These are phyloP conservation scores for Agastache rugosa DNA, from an alignment of 257 asterid genomes.

Conservation along the genomic window DNA sequence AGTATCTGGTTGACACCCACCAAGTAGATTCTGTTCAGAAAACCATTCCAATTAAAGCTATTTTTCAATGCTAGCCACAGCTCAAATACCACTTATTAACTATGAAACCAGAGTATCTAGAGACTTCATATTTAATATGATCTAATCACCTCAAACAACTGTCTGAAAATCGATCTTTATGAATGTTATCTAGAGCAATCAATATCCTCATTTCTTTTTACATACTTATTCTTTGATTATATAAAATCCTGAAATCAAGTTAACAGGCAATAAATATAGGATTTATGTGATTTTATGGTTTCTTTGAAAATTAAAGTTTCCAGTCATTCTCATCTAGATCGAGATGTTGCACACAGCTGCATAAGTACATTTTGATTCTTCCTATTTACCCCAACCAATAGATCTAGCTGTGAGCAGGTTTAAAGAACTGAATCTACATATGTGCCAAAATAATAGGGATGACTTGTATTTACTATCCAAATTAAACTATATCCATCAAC, in stretches of 20 bases:
- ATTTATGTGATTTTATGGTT: background rate
- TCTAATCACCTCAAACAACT: background rate
- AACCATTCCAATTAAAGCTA: slow-evolving; percentile 7
- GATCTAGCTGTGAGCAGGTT: slow-evolving; percentile 12
- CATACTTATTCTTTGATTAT: background rate
- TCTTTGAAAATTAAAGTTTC: background rate
- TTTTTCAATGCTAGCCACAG: background rate
- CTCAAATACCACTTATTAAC: background rate
- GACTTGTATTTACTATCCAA: background rate
- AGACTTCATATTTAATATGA: slow-evolving; percentile 1
- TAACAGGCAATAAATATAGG: background rate
- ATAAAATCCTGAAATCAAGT: background rate
- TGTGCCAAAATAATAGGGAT: background rate
- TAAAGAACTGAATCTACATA: background rate
- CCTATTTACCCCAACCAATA: background rate
- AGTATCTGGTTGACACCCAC: background rate
- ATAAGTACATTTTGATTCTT: slow-evolving; percentile 20
- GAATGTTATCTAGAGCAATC: background rate
- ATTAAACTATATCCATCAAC: slow-evolving; percentile 11
- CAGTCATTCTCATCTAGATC: slow-evolving; percentile 1
- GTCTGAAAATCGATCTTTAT: background rate
- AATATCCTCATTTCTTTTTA: background rate
- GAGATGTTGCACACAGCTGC: slow-evolving; percentile 20
- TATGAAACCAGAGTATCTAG: slow-evolving; percentile 5
- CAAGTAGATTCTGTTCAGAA: background rate